These are phyloP conservation scores for Yarrowia phangngaensis DNA, from an alignment of 805 yeast species.

Conservation along the genomic window DNA sequence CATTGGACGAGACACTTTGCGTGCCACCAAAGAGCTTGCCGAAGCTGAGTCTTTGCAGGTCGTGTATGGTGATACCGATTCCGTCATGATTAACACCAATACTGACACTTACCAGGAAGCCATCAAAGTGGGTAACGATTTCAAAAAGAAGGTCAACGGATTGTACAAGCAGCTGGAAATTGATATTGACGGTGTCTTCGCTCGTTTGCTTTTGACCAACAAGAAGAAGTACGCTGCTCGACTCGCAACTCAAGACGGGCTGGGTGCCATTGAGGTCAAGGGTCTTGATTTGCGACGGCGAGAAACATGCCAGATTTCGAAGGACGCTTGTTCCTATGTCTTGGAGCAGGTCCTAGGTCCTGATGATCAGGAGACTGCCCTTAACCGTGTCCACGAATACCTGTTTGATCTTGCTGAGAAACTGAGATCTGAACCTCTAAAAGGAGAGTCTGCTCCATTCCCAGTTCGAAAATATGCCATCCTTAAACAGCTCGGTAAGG, in stretches of 20 bases:
- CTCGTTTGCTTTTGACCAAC: conserved; percentile 78
- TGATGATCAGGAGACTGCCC: conserved; percentile 66
- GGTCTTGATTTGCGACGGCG: conserved; percentile 97
- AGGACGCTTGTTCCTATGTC: conserved; percentile 75
- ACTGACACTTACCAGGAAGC: conserved; percentile 68
- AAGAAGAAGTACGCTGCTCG: conserved; percentile 97
- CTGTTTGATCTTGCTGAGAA: conserved; percentile 57
- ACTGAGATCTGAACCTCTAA: conserved; percentile 55
- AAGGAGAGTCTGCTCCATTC: conserved; percentile 15
- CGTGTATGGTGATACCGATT: conserved; percentile 97
- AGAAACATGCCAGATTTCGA: conserved; percentile 90
- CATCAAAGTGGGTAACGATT: conserved; percentile 73
- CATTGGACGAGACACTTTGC: conserved; percentile 91
- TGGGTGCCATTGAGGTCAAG: conserved; percentile 80
- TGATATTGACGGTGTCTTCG: conserved; percentile 91
- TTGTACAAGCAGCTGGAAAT: conserved; percentile 83
- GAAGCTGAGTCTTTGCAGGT: conserved; percentile 79
- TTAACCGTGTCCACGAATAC: conserved; percentile 69
- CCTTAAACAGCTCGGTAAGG: conserved; percentile 84
- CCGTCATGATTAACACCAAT: conserved; percentile 96
- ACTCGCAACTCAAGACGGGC: conserved; percentile 52
- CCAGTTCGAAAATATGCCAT: conserved; percentile 69
- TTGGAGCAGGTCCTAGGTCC: conserved; percentile 68
- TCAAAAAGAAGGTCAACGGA: conserved; percentile 81
- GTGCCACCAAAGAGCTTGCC: conserved; percentile 89